Base-by-base conservation (phyloP, 129 eudicot species). In the Artemisia tridentata region DNA sequence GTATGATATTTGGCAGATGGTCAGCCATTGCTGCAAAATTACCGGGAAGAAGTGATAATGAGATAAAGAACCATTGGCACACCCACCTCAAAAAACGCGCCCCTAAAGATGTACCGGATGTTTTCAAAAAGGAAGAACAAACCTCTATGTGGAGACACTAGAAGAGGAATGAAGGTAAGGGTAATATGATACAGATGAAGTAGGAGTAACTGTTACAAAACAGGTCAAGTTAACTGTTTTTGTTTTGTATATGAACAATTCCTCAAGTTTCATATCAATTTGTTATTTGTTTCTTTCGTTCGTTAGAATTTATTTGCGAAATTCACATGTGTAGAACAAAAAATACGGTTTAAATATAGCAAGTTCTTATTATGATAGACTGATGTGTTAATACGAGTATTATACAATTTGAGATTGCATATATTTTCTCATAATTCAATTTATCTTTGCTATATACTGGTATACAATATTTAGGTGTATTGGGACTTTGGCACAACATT, bases 1-100 rank as follows among this genome's bases (percentile, higher is more conserved):
- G 47, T 60, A n/a, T 75, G 27, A 9, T 58, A 52, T 27, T 62
- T 77, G 62, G 71, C 38, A 77, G 81, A 52, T 77, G 81, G 81
- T 77, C 81, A 62, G 76, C 81, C 71, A 77, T 77, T 61, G 81
- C 81, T 50, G 81, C 81, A 50, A 77, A 77, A 51, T 62, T 77
- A 77, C 81, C 81, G 12, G 81, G 81, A 69, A 77, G 81, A 77
- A 77, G 81, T 27, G 81, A 69, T 69, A 76, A 76, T 68, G 79
- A 75, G 73, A 75, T 75, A 0, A 75, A 75, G 48, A 75, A 75
- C 67, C 74, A 75, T 47, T 70, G 81, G 81, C 81, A 77, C 59
- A 77, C 81, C 34, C 75, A 77, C 76, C 65, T 77, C 65, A 77
- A 77, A 69, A 77, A 69, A 52, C 76, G 72, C 49, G 69, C 64